Evolutionary conservation across 495 filamentous ascomycete genomes (phyloP).

Genomic region (Neurospora sp.): DNA sequence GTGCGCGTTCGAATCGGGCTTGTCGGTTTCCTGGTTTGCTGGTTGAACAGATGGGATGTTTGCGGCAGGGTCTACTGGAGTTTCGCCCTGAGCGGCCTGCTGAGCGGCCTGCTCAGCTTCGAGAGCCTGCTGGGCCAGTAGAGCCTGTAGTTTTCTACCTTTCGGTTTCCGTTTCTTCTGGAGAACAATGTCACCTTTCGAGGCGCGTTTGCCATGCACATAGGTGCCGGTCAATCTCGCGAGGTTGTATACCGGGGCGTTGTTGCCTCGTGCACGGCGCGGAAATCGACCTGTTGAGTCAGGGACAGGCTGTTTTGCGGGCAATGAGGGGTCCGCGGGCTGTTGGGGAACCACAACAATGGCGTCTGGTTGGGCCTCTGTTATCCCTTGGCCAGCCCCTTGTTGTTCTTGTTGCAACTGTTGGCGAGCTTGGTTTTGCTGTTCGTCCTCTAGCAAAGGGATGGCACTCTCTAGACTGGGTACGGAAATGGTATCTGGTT

Average conservation of each 20-base stretch:
- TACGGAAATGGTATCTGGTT: conserved; percentile 10
- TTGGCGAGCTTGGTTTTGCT: conserved; percentile 10
- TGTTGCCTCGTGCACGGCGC: conserved; percentile 36
- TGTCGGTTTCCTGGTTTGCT: background rate
- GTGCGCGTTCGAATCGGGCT: background rate
- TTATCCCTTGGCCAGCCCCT: conserved; percentile 9
- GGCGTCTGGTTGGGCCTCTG: conserved; percentile 22
- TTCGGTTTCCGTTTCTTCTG: conserved; percentile 20
- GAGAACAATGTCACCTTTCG: conserved; percentile 28
- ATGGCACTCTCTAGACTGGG: conserved; percentile 15
- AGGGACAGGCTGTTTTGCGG: background rate
- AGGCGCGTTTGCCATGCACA: conserved; percentile 29
- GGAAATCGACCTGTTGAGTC: conserved; percentile 20
- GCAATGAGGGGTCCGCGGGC: background rate
- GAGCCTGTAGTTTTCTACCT: background rate
- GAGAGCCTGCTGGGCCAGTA: background rate
- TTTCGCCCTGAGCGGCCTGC: background rate
- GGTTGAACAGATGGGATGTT: background rate
- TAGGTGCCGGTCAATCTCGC: conserved; percentile 39
- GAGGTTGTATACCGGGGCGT: conserved; percentile 45
- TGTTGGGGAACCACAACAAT: conserved; percentile 25
- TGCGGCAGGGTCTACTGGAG: background rate
- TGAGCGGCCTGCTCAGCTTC: background rate
- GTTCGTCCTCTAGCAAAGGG: conserved; percentile 4
- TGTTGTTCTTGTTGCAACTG: conserved; percentile 11